Percentiles rank a stretch among this genome's conserved stretches.
Conservation (phyloP, 176 grass and related monocot species). For the Saccharum officinarum region DNA sequence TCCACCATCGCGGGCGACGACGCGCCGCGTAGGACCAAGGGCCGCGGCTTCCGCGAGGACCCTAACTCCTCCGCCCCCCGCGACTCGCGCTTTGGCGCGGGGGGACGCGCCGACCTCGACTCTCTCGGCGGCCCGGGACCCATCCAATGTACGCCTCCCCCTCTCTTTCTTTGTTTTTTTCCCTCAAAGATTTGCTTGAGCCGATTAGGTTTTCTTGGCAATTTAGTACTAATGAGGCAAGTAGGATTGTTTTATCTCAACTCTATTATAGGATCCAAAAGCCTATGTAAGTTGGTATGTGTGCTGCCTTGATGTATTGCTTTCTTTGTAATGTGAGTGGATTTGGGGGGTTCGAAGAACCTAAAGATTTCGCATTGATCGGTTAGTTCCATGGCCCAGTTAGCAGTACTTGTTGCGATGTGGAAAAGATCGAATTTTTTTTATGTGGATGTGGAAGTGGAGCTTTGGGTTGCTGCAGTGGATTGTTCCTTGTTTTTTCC, state of each 20-base stretch:
- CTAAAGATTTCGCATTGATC: not conserved
- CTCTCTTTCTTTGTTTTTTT: not conserved
- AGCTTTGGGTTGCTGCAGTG: not conserved
- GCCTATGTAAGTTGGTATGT: not conserved
- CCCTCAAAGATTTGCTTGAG: not conserved
- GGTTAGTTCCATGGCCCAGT: not conserved
- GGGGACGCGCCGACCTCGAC: constrained; percentile 56
- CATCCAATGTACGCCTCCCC: constrained; percentile 60
- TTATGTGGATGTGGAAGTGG: not conserved
- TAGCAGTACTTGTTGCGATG: not conserved
- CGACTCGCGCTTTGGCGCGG: constrained; percentile 43
- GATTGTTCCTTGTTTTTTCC: not conserved
- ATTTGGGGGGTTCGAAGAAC: not conserved
- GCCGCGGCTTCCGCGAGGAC: constrained; percentile 85
- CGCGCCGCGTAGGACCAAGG: constrained; percentile 65
- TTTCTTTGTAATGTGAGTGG: not conserved
- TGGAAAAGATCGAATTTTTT: constrained; percentile 6
- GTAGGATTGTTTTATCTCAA: not conserved
- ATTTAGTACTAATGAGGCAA: not conserved
- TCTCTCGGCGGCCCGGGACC: constrained; percentile 65
- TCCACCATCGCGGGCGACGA: constrained; percentile 69
- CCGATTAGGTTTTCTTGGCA: not conserved
- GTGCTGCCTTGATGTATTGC: not conserved
- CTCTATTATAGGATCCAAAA: not conserved
- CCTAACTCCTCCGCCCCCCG: constrained; percentile 40